Percentiles rank a stretch among this genome's conserved stretches.
Conservation (phyloP, 1,139 yeast species). For the Chernovozyma sophiae-reginae region DNA sequence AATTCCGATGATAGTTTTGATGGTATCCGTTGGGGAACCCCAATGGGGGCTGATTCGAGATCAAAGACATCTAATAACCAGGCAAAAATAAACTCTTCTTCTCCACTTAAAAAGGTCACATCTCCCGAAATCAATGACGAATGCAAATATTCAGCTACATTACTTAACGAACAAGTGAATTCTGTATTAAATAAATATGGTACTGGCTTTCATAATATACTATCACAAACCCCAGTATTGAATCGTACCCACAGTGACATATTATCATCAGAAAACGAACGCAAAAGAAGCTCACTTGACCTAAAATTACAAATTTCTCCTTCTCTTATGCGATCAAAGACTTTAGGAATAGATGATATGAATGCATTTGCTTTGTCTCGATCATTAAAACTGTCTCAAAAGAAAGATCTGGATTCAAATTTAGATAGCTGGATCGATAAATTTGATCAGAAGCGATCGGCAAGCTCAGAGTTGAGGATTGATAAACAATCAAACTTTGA, state of each 20-base stretch:
- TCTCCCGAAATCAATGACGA: conserved; percentile 5
- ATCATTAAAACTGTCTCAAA: conserved; percentile 1
- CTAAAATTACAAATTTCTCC: conserved; percentile 14
- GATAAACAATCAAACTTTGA: background rate
- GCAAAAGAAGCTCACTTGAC: conserved; percentile 1
- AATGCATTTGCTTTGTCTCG: conserved; percentile 4
- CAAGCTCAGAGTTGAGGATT: background rate
- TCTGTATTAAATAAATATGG: conserved; percentile 40
- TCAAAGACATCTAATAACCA: conserved; percentile 11
- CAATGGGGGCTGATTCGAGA: background rate
- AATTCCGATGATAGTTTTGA: conserved; percentile 47
- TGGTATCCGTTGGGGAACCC: conserved; percentile 39
- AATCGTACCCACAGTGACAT: conserved; percentile 27
- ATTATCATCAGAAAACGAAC: conserved; percentile 11
- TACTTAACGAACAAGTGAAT: conserved; percentile 30
- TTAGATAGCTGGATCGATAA: conserved; percentile 32
- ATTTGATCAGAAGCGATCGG: conserved; percentile 19
- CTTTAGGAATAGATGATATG: conserved; percentile 21
- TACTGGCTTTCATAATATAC: conserved; percentile 23
- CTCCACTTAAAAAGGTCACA: conserved; percentile 30
- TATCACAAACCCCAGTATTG: conserved; percentile 21
- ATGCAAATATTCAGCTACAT: conserved; percentile 13
- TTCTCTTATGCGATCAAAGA: conserved; percentile 25
- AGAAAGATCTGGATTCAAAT: conserved; percentile 7
- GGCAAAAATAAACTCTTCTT: conserved; percentile 26